These are phyloP conservation scores for Panaeolus cyanescens DNA, from an alignment of 768 basidiomycete genomes.

Conservation along the genomic window DNA sequence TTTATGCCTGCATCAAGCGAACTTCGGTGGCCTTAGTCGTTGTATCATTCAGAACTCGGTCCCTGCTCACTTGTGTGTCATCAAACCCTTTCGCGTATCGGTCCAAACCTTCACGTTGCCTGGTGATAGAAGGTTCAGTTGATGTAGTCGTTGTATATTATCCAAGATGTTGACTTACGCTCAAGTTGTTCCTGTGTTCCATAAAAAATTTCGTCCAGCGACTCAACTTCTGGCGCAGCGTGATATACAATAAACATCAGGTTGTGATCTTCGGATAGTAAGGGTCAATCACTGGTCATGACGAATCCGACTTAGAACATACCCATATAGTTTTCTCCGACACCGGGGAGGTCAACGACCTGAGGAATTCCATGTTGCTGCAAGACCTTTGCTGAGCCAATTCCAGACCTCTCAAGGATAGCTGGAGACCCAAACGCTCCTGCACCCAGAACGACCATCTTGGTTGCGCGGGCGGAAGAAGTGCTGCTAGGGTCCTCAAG, in stretches of 20 bases:
- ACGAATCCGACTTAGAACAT: conserved; percentile 1
- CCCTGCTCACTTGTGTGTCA: conserved; percentile 52
- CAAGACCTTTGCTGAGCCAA: conserved; percentile 57
- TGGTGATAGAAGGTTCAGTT: background rate
- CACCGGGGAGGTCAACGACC: conserved; percentile 69
- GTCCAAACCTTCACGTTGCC: conserved; percentile 26
- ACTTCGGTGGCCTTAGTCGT: conserved; percentile 24
- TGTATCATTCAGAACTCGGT: background rate
- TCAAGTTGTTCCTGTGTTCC: conserved; percentile 37
- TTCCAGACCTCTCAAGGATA: conserved; percentile 58
- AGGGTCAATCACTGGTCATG: background rate
- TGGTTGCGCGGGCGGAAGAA: conserved; percentile 28
- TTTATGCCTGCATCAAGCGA: conserved; percentile 56
- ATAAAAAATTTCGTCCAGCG: conserved; percentile 47
- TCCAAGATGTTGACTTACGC: conserved; percentile 28
- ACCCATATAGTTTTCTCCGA: conserved; percentile 73
- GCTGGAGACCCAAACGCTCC: conserved; percentile 59
- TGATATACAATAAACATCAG: conserved; percentile 35
- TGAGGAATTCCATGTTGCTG: conserved; percentile 46
- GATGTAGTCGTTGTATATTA: background rate
- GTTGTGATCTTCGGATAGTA: conserved; percentile 36
- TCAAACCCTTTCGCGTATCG: conserved; percentile 40
- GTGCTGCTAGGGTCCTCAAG: conserved; percentile 12
- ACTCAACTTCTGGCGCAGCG: conserved; percentile 44
- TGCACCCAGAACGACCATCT: conserved; percentile 50